Percentiles rank a stretch among this genome's conserved stretches.
Evolutionary conservation across 1,284 basidiomycete species (phyloP).

Genomic region (Cutaneotrichosporon cavernicola): DNA sequence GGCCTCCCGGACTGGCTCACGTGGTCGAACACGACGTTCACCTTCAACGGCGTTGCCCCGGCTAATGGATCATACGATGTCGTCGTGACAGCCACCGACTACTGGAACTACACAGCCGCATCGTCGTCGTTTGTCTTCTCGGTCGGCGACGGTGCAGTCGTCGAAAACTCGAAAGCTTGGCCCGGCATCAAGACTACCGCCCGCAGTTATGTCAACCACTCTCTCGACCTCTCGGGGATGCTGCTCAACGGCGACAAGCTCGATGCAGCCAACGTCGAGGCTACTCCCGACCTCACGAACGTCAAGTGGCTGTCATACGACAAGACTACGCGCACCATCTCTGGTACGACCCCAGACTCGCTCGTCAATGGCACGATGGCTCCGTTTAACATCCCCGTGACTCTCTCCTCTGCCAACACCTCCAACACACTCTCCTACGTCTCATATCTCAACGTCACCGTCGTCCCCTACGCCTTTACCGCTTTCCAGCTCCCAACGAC

Average conservation of each 20-base stretch:
- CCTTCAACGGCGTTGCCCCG: constrained; percentile 58
- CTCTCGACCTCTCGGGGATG: constrained; percentile 36
- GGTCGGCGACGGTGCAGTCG: constrained; percentile 42
- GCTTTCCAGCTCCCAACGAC: constrained; percentile 47
- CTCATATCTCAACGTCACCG: constrained; percentile 47
- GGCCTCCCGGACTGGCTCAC: constrained; percentile 57
- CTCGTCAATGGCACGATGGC: constrained; percentile 52
- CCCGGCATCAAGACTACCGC: constrained; percentile 38
- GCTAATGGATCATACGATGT: constrained; percentile 45
- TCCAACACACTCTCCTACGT: constrained; percentile 39
- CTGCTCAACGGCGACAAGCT: constrained; percentile 39
- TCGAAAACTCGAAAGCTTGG: constrained; percentile 34
- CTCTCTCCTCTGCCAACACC: constrained; percentile 40
- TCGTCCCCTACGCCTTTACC: constrained; percentile 55
- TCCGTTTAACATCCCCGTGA: constrained; percentile 47
- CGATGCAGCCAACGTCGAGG: constrained; percentile 34
- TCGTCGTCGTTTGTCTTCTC: constrained; percentile 51
- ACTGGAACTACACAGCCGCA: constrained; percentile 52
- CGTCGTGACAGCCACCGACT: constrained; percentile 51
- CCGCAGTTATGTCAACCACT: constrained; percentile 33
- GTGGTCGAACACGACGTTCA: constrained; percentile 58
- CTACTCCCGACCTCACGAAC: constrained; percentile 41
- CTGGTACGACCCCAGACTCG: constrained; percentile 52
- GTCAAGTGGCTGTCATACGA: constrained; percentile 54
- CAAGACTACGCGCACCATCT: constrained; percentile 39